These are phyloP conservation scores for Syzygium aqueum DNA, from an alignment of 345 rosid genomes.

Conservation along the genomic window DNA sequence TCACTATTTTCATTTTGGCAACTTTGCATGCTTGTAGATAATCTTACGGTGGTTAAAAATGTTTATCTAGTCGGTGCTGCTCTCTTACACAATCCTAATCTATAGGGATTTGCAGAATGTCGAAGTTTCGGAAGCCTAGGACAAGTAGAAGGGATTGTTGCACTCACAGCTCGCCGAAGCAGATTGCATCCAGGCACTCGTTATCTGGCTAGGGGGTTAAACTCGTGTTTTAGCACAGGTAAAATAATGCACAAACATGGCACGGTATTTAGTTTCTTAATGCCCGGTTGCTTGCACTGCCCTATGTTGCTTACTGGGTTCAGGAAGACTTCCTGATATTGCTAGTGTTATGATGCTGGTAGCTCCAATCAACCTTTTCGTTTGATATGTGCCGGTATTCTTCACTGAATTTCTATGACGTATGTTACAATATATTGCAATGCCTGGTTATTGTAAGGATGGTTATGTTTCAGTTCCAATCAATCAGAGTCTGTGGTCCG, in stretches of 20 bases:
- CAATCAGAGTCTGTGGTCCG: background rate
- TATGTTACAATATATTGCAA: background rate
- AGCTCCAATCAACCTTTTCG: background rate
- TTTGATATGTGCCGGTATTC: background rate
- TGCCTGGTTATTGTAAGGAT: background rate
- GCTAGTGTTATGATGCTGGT: background rate
- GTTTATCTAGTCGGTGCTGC: slow-evolving; percentile 22
- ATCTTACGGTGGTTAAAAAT: background rate
- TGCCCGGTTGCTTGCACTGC: background rate
- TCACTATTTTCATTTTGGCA: background rate
- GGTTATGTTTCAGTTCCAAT: background rate
- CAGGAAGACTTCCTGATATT: background rate
- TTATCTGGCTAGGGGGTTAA: slow-evolving; percentile 95
- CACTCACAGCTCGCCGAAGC: slow-evolving; percentile 91
- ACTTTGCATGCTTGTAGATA: background rate
- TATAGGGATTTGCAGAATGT: slow-evolving; percentile 98
- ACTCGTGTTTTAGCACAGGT: slow-evolving; percentile 97
- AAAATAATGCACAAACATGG: slow-evolving; percentile 9
- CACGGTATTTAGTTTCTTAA: background rate
- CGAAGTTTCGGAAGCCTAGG: slow-evolving; percentile 87
- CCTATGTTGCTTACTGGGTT: background rate
- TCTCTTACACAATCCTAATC: slow-evolving; percentile 50
- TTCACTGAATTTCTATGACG: background rate
- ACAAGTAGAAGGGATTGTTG: slow-evolving; percentile 88
- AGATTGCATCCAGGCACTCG: slow-evolving; percentile 98